Evolutionary conservation across 345 rosid species (phyloP).

Genomic region (Rhizophora apiculata): DNA sequence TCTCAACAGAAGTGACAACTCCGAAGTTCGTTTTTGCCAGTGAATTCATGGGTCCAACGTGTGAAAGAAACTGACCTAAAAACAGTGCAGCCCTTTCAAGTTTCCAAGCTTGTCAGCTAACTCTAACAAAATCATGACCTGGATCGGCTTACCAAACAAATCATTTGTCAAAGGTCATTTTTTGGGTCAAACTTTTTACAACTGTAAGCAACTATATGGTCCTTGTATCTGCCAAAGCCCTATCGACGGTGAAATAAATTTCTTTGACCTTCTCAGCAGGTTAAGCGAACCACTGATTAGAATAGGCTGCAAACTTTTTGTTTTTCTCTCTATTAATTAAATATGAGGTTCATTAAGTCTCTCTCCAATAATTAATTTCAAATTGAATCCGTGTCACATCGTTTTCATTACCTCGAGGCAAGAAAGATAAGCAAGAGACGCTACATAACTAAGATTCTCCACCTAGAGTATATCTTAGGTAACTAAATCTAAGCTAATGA

Average conservation of each 20-base stretch:
- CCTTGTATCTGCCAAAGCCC: not conserved
- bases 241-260: not conserved
- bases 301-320: too few relatives aligned
- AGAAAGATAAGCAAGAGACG: too few relatives aligned
- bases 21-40: not conserved
- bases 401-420: too few relatives aligned
- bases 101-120: conserved; percentile 34
- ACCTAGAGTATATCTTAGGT: too few relatives aligned
- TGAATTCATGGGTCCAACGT: conserved; percentile 8
- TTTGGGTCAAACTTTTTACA: conserved; percentile 16
- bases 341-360: too few relatives aligned
- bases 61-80: conserved; percentile 19
- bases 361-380: too few relatives aligned
- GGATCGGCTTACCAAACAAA: conserved; percentile 26
- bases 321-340: too few relatives aligned
- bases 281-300: not conserved
- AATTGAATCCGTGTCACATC: too few relatives aligned
- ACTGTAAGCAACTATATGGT: conserved; percentile 28
- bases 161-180: conserved; percentile 22
- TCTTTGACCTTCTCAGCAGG: conserved; percentile 10
- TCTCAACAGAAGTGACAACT: too few relatives aligned
- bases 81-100: not conserved
- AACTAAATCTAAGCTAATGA: too few relatives aligned
- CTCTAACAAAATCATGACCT: conserved; percentile 29
- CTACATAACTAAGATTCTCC: too few relatives aligned